phyloP scores from a whole-genome alignment of 2,329 filamentous ascomycete genomes.

The Monilinia fructigena region DNA sequence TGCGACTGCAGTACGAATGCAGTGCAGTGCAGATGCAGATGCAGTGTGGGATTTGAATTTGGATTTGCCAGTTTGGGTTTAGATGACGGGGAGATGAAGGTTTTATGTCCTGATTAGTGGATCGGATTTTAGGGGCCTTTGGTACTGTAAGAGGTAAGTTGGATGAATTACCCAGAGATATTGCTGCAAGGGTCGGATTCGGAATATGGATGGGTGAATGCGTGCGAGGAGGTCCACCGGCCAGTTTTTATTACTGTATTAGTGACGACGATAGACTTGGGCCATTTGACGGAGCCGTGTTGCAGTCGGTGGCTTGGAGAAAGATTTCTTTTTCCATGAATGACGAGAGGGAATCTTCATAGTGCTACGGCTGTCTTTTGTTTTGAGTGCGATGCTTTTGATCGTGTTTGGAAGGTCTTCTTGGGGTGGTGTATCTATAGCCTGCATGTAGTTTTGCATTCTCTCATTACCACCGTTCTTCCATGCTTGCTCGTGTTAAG shows the following conservation, averaged over 20 bases:
- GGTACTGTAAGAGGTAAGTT: neutral
- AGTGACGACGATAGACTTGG: neutral
- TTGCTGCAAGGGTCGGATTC: neutral
- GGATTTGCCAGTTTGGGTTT: neutral
- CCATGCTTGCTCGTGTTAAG: neutral
- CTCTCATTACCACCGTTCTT: neutral
- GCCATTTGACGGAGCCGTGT: too few species aligned
- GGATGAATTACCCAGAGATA: neutral
- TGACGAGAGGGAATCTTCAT: too few species aligned
- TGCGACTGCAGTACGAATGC: neutral
- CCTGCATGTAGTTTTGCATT: neutral
- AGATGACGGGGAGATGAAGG: neutral
- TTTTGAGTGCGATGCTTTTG: neutral
- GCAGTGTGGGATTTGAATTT: neutral
- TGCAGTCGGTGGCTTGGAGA: neutral
- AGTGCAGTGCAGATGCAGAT: neutral
- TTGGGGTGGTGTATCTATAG: neutral
- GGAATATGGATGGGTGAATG: neutral
- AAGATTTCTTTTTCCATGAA: neutral
- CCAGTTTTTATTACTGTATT: neutral
- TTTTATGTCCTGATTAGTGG: neutral
- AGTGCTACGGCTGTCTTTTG: neutral
- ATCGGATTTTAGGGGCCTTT: neutral
- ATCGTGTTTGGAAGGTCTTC: neutral
- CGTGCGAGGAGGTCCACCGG: neutral